Evolutionary conservation across 164 flowering plant genomes (phyloP).

Genomic region (Sextonia rubra): DNA sequence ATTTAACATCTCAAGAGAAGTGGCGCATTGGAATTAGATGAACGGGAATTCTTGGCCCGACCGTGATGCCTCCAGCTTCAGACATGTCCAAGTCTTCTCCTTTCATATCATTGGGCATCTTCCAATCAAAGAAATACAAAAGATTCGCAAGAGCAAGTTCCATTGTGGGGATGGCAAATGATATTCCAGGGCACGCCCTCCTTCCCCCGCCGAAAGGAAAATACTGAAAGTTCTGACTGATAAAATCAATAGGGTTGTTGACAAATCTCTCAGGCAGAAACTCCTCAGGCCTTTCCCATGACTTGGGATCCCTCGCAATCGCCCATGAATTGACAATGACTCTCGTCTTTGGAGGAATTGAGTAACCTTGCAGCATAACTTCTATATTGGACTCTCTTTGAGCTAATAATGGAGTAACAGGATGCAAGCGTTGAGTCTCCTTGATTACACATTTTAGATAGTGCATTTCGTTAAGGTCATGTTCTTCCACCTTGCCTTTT

Average conservation of each 20-base stretch:
- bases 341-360: not conserved
- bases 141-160: slow-evolving; percentile 10
- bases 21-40: not conserved
- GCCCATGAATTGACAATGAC: slow-evolving; percentile 7
- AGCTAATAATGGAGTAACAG: not conserved
- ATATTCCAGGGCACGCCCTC: slow-evolving; percentile 7
- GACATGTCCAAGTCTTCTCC: slow-evolving; percentile 36
- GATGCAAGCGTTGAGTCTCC: slow-evolving; percentile 1
- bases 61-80: slow-evolving; percentile 32
- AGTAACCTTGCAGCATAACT: not conserved
- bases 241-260: slow-evolving; percentile 1
- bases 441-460: slow-evolving; percentile 3
- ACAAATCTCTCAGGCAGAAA: slow-evolving; percentile 13
- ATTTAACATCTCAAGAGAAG: too few species aligned
- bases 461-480: not conserved
- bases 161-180: not conserved
- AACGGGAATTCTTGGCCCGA: not conserved
- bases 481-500: not conserved
- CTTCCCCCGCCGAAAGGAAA: slow-evolving; percentile 9
- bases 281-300: slow-evolving; percentile 6
- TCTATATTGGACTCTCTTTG: not conserved
- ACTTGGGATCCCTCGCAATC: not conserved
- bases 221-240: slow-evolving; percentile 3
- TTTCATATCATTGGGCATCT: slow-evolving; percentile 24
- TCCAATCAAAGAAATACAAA: slow-evolving; percentile 8